Conservation (phyloP, 1,284 basidiomycete genomes). For the Ceratobasidium sp. region DNA sequence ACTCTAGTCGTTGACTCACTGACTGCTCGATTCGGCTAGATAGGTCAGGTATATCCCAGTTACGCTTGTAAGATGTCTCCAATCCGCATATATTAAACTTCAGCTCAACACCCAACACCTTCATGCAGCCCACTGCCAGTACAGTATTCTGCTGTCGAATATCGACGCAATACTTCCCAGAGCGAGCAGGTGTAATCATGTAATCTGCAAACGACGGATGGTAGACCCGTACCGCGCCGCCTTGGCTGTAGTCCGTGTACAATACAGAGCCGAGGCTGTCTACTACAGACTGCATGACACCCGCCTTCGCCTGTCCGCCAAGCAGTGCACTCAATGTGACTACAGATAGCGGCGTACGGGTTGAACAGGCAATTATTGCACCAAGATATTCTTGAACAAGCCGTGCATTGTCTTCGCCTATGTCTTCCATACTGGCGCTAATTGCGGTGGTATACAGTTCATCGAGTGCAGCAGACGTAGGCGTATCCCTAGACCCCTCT, state of each 20-base stretch:
- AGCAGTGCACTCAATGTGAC: not conserved
- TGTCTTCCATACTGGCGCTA: not conserved
- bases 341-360: not conserved
- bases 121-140: not conserved
- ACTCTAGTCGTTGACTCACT: not conserved
- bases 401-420: not conserved
- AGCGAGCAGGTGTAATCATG: not conserved
- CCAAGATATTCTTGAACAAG: constrained; percentile 3
- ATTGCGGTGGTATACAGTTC: constrained; percentile 23
- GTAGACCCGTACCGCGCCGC: not conserved
- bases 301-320: not conserved
- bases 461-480: not conserved
- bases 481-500: no score
- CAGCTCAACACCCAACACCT: not conserved
- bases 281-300: not conserved
- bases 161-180: constrained; percentile 7
- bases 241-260: not conserved
- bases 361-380: not conserved
- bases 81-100: constrained; percentile 36
- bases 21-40: not conserved
- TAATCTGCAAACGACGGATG: constrained; percentile 7
- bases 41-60: not conserved
- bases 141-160: not conserved
- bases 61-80: constrained; percentile 16
- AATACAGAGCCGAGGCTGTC: constrained; percentile 1